Percentiles rank a stretch among this genome's conserved stretches.
phyloP scores from a whole-genome alignment of 2,329 filamentous ascomycete species.

The Arachnomyces sp. region DNA sequence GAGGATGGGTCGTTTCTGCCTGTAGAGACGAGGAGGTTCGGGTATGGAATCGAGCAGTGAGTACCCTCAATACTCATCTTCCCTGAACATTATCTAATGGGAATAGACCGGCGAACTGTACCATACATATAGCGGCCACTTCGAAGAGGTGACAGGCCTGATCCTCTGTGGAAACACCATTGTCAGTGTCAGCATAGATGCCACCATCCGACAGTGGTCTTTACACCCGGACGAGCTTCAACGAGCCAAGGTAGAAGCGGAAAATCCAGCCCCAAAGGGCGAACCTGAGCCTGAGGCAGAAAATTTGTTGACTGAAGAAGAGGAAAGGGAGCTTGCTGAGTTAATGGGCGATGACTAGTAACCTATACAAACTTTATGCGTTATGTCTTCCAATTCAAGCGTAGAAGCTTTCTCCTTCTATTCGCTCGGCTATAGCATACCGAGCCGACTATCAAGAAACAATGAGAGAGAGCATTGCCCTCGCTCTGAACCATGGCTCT shows the following conservation, averaged over 20 bases:
- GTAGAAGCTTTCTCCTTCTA: too few species aligned
- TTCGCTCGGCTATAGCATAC: too few species aligned
- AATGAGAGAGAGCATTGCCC: too few species aligned
- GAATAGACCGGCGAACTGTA: slow-evolving; percentile 59
- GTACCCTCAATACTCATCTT: slow-evolving; percentile 12
- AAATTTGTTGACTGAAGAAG: slow-evolving; percentile 66
- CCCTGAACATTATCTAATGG: slow-evolving; percentile 22
- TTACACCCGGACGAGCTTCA: slow-evolving; percentile 55
- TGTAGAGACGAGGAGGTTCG: slow-evolving; percentile 88
- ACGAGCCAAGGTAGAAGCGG: slow-evolving; percentile 44
- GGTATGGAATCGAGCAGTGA: slow-evolving; percentile 64
- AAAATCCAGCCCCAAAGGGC: slow-evolving; percentile 36
- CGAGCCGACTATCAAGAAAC: too few species aligned
- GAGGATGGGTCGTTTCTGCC: slow-evolving; percentile 74
- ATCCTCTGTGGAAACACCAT: slow-evolving; percentile 50
- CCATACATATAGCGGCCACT: slow-evolving; percentile 73
- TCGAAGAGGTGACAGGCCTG: slow-evolving; percentile 79
- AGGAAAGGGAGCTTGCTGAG: slow-evolving; percentile 86
- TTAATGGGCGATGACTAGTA: slow-evolving; percentile 64
- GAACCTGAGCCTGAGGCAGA: slow-evolving; percentile 37
- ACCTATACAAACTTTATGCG: too few species aligned
- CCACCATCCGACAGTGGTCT: slow-evolving; percentile 77
- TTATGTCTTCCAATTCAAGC: too few species aligned
- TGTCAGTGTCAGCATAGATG: slow-evolving; percentile 82
- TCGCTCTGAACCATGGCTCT: too few species aligned